Conservation (phyloP, 495 filamentous ascomycete species). For the Tuber borchii region DNA sequence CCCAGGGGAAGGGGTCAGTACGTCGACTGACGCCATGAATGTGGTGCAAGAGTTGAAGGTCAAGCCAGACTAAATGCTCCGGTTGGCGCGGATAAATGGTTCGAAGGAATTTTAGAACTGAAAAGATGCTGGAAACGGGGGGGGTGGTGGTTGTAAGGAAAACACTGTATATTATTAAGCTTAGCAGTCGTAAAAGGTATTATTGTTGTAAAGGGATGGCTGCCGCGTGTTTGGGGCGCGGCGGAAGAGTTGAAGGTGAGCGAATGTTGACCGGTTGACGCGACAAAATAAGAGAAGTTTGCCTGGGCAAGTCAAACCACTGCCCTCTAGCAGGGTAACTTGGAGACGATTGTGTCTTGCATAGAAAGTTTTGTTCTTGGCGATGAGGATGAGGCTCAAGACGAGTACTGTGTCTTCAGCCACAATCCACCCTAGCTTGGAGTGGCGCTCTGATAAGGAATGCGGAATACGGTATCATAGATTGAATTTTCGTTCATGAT, state of each 20-base stretch:
- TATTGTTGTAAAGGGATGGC: not conserved
- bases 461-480: too few species aligned
- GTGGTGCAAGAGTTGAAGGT: not conserved
- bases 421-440: too few species aligned
- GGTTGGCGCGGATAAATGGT: not conserved
- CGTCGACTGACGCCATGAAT: conserved; percentile 40
- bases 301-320: not conserved
- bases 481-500: not conserved
- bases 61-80: not conserved
- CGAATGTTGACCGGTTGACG: not conserved
- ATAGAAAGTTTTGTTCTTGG: not conserved
- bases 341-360: not conserved
- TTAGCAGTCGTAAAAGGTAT: not conserved
- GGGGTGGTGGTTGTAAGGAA: not conserved
- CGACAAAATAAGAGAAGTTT: not conserved
- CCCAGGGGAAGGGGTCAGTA: conserved; percentile 32
- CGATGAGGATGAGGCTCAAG: not conserved
- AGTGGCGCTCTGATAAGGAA: too few species aligned
- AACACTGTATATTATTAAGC: not conserved
- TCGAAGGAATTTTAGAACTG: not conserved
- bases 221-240: not conserved
- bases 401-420: too few species aligned
- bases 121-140: not conserved
- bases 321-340: not conserved
- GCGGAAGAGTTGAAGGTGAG: not conserved